Percentiles rank a stretch among this genome's conserved stretches.
phyloP scores from a whole-genome alignment of 1,139 yeast species.

The Yamadazyma pseudoaaseri region DNA sequence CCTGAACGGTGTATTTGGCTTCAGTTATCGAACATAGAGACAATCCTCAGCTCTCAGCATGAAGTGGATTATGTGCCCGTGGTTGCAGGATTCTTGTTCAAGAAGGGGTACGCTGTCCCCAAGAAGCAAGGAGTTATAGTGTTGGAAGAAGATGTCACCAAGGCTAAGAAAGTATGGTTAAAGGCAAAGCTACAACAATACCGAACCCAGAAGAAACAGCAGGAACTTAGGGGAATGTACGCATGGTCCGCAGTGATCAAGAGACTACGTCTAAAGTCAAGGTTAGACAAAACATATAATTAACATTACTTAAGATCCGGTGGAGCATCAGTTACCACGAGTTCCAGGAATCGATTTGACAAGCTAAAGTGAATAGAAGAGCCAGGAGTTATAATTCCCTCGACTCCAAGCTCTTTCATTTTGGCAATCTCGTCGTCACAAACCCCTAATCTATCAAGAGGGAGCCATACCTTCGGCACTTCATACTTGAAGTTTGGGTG shows the following conservation, averaged over 20 bases:
- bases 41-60: slow-evolving; percentile 17
- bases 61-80: slow-evolving; percentile 29
- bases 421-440: slow-evolving; percentile 14
- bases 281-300: slow-evolving; percentile 15
- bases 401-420: slow-evolving; percentile 14
- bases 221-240: slow-evolving; percentile 9
- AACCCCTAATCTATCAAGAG: slow-evolving; percentile 24
- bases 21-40: slow-evolving; percentile 23
- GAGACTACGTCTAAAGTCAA: slow-evolving; percentile 20
- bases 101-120: slow-evolving; percentile 31
- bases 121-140: slow-evolving; percentile 31
- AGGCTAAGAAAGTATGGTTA: slow-evolving; percentile 30
- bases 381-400: slow-evolving; percentile 29
- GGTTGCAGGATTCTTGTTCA: slow-evolving; percentile 33
- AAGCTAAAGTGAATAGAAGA: slow-evolving; percentile 22
- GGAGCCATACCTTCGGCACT: slow-evolving; percentile 35
- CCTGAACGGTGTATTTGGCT: slow-evolving; percentile 35
- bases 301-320: slow-evolving; percentile 31
- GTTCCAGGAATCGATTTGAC: slow-evolving; percentile 14
- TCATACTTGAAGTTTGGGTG: slow-evolving; percentile 38
- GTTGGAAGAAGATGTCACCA: slow-evolving; percentile 15
- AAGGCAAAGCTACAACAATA: slow-evolving; percentile 20
- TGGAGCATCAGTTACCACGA: slow-evolving; percentile 32
- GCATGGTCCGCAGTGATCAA: slow-evolving; percentile 25
- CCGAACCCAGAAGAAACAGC: slow-evolving; percentile 6